These are phyloP conservation scores for Acaromyces ingoldii DNA, from an alignment of 1,284 basidiomycete genomes.

Conservation along the genomic window DNA sequence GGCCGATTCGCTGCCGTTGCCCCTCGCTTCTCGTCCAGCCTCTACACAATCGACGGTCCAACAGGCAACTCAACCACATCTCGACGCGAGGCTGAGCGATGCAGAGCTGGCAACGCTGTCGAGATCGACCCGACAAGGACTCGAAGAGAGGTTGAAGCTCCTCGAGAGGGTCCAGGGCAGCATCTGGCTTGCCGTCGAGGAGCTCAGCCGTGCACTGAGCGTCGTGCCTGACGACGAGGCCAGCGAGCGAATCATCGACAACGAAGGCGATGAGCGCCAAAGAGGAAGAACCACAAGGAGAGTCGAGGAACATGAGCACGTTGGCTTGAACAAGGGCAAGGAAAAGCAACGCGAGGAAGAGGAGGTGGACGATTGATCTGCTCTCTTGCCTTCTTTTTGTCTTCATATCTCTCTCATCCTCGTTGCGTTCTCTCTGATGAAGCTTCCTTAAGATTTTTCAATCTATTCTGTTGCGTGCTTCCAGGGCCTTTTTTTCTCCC, in stretches of 20 bases:
- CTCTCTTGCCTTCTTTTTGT: too few species aligned
- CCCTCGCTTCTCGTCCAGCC: too few species aligned
- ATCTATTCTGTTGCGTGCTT: too few species aligned
- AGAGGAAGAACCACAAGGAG: background rate
- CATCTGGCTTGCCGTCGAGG: constrained; percentile 67
- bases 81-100: constrained; percentile 17
- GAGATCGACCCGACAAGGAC: constrained; percentile 62
- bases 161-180: constrained; percentile 68
- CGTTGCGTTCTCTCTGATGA: too few species aligned
- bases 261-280: constrained; percentile 12
- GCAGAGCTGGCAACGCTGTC: constrained; percentile 55
- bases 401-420: too few species aligned
- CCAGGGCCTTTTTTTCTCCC: too few species aligned
- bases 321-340: background rate
- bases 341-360: too few species aligned
- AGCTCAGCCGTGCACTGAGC: constrained; percentile 69
- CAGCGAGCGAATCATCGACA: constrained; percentile 7
- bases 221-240: constrained; percentile 51
- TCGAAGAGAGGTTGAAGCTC: constrained; percentile 72
- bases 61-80: too few species aligned
- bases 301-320: background rate
- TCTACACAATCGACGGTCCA: too few species aligned
- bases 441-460: too few species aligned
- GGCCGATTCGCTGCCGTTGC: constrained; percentile 24
- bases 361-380: too few species aligned